A percentile compares a stretch with the other conserved stretches of the same genome.
Conservation (phyloP, 108 stramenopile genomes). For the Nannochloropsis oceanica region DNA sequence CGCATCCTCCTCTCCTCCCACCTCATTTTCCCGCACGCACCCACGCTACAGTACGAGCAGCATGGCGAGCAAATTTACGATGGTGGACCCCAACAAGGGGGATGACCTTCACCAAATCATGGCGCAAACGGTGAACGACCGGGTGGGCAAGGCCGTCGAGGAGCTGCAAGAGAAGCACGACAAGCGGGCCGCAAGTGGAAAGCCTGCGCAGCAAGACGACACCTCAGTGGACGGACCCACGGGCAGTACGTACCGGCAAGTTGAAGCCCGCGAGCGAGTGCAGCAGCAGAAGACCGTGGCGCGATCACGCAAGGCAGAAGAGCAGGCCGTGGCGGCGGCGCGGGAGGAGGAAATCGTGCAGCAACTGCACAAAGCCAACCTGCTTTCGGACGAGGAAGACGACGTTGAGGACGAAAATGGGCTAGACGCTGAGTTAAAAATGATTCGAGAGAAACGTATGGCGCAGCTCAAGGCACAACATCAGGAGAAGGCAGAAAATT, state of each 20-base stretch:
- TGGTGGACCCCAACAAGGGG: conserved; percentile 27
- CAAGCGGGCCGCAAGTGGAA: not conserved
- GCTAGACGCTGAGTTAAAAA: conserved; percentile 25
- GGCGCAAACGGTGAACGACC: conserved; percentile 37
- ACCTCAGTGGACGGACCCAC: conserved; percentile 11
- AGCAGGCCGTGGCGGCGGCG: conserved; percentile 9
- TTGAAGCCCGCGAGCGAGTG: not conserved
- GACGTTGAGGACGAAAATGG: conserved; percentile 31
- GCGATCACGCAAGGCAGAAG: not conserved
- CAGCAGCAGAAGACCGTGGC: conserved; percentile 19
- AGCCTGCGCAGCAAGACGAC: not conserved
- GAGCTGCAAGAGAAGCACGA: conserved; percentile 39
- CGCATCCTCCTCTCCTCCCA: too few species aligned
- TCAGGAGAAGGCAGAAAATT: conserved; percentile 43
- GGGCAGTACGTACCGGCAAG: conserved; percentile 3
- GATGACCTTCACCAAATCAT: conserved; percentile 27
- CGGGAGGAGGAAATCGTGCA: conserved; percentile 12
- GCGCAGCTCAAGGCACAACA: conserved; percentile 53
- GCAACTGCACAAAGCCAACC: not conserved
- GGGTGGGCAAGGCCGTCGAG: conserved; percentile 38
- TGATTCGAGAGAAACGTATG: conserved; percentile 62
- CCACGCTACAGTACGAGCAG: too few species aligned
- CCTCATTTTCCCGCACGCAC: too few species aligned
- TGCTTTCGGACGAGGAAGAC: conserved; percentile 14
- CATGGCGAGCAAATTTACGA: conserved; percentile 18